Percentiles rank a stretch among this genome's conserved stretches.
These are phyloP conservation scores for Pseudopyrenochaeta lycopersici DNA, from an alignment of 2,329 filamentous ascomycete genomes.

Conservation along the genomic window DNA sequence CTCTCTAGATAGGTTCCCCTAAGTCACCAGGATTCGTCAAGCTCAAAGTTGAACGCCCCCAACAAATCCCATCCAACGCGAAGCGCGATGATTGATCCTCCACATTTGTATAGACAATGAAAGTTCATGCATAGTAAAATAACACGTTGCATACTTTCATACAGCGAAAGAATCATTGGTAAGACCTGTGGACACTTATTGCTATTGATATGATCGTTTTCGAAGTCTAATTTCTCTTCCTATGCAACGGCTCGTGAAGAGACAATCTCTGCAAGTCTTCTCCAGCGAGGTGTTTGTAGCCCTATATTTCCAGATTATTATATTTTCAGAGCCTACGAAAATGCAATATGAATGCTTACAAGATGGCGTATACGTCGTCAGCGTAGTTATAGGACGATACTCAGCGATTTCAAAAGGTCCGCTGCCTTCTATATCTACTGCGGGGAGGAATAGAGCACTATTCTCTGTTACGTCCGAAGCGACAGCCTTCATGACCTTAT, in stretches of 20 bases:
- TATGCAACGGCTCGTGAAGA: conserved; percentile 95
- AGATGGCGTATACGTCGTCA: conserved; percentile 97
- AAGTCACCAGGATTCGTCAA: no score
- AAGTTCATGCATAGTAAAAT: no score
- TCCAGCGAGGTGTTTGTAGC: conserved; percentile 94
- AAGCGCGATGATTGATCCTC: no score
- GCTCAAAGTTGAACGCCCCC: no score
- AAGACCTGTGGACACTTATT: no score
- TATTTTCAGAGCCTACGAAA: background rate
- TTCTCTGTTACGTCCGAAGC: conserved; percentile 97
- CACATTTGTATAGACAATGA: no score
- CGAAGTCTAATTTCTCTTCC: conserved; percentile 80
- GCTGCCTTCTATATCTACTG: conserved; percentile 98
- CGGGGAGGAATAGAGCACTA: conserved; percentile 91
- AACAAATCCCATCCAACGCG: no score
- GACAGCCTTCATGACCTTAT: conserved; percentile 99
- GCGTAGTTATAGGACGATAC: conserved; percentile 90
- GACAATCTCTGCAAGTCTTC: conserved; percentile 97
- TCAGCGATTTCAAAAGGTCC: conserved; percentile 99
- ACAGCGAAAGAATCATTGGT: no score
- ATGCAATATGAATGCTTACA: conserved; percentile 73
- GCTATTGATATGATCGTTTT: no score
- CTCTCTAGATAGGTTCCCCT: no score
- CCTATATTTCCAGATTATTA: conserved; percentile 62
- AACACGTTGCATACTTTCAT: no score